Conservation (phyloP, 116 monocot genomes). For the Iris pallida region DNA sequence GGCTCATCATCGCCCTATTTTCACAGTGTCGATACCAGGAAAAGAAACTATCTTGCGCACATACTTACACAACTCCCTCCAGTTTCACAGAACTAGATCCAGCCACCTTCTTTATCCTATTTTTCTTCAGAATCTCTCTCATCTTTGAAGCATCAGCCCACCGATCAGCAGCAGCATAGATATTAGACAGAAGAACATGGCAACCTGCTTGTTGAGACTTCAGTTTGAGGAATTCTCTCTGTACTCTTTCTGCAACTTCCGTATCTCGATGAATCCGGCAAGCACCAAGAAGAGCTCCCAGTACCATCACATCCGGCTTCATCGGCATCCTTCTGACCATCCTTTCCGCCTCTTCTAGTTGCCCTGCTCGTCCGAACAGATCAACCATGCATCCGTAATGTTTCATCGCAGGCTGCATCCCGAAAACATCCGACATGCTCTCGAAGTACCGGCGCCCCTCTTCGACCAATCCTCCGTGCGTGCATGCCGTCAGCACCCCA, state of each 20-base stretch:
- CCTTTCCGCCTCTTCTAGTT: slow-evolving; percentile 54
- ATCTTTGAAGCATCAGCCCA: slow-evolving; percentile 56
- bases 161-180: slow-evolving; percentile 58
- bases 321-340: slow-evolving; percentile 51
- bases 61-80: slow-evolving; percentile 24
- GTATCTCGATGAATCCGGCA: slow-evolving; percentile 53
- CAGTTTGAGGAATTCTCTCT: slow-evolving; percentile 26
- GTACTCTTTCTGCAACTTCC: slow-evolving; percentile 46
- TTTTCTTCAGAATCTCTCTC: slow-evolving; percentile 37
- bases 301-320: slow-evolving; percentile 53
- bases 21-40: too few species aligned
- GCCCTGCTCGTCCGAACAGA: slow-evolving; percentile 55
- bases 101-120: slow-evolving; percentile 44
- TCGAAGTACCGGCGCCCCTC: slow-evolving; percentile 52
- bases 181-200: slow-evolving; percentile 63
- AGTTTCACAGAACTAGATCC: slow-evolving; percentile 69
- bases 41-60: too few species aligned
- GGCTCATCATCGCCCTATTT: too few species aligned
- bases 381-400: slow-evolving; percentile 85
- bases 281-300: slow-evolving; percentile 69
- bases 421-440: slow-evolving; percentile 45
- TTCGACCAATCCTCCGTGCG: slow-evolving; percentile 62
- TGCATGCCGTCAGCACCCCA: slow-evolving; percentile 56
- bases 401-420: slow-evolving; percentile 48
- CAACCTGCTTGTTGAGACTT: slow-evolving; percentile 40